Evolutionary conservation across 352 stramenopile species (phyloP), one percentile per base, ranked within the genome.

Genomic region (Phytophthora chlamydospora): DNA sequence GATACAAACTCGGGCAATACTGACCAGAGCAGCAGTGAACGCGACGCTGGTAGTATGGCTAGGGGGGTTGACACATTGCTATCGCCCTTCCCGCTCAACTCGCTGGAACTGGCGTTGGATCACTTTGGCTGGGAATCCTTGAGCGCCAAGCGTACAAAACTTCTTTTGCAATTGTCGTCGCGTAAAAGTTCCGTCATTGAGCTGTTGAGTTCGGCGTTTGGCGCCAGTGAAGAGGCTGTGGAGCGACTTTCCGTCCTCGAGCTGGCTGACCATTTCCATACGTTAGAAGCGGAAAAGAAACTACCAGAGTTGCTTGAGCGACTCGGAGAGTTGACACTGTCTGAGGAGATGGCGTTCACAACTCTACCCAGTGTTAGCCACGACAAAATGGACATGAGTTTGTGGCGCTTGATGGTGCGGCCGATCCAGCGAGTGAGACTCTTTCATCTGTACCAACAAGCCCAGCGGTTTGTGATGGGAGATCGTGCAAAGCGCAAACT

Each of bases 351-450:
- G 39, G 7, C 42, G 5, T 62, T 49, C 27, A 56, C 35, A n/a
- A 14, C 47, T 53, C 16, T 83, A 8, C 69, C 59, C 6, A 41
- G 58, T 6, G 52, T 82, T 3, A 44, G 58, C 6, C 57, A 59
- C 14, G 55, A 65, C 3, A 50, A 64, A 27, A 39, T 70, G 34
- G 35, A 75, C 10, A 47, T 80, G 29, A 76, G 51, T 35, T 50
- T 86, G 8, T 86, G 76, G 76, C 68, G 66, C 0, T 58, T 82
- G 10, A 50, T 86, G 39, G 54, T 82, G 5, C 56, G 68, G 5
- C 74, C 76, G 9, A 60, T 82, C 9, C 76, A 75, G 17, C 74
- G 76, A 8, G 31, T 68, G 0, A 52, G 76, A 9, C 34, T 84
- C 12, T 73, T 73, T 47, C 56, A 65, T 4, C 35, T 77, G 6